Conservation (phyloP, 805 yeast genomes). For the Naumovozyma castellii region DNA sequence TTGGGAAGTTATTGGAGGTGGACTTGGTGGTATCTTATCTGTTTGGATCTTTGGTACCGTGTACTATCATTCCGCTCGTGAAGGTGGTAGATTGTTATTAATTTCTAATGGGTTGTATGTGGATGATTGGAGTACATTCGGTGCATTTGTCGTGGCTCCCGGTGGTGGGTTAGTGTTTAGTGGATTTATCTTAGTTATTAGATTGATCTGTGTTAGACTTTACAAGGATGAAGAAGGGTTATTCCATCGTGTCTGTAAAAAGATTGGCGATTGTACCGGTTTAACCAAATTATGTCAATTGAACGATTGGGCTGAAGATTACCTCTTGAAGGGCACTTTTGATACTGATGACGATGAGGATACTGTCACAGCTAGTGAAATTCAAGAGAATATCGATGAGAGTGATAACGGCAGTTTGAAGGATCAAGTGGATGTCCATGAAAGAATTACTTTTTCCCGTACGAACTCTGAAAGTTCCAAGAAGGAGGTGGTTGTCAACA, state of each 20-base stretch:
- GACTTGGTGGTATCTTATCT: constrained; percentile 69
- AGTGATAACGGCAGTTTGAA: too few species aligned
- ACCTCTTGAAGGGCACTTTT: constrained; percentile 1
- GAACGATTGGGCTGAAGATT: neutral
- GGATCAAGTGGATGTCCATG: too few species aligned
- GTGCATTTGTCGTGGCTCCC: constrained; percentile 89
- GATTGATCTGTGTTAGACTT: constrained; percentile 31
- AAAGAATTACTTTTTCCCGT: too few species aligned
- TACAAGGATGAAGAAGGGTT: constrained; percentile 5
- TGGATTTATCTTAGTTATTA: constrained; percentile 38
- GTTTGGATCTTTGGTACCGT: constrained; percentile 79
- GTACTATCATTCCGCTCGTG: constrained; percentile 60
- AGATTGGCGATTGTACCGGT: constrained; percentile 8
- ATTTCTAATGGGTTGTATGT: constrained; percentile 73
- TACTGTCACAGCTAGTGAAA: neutral
- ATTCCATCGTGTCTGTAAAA: constrained; percentile 5
- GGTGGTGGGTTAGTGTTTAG: constrained; percentile 63
- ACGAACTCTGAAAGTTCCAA: too few species aligned
- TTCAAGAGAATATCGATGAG: too few species aligned
- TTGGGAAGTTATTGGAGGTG: constrained; percentile 73
- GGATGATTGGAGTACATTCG: constrained; percentile 89
- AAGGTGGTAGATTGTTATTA: constrained; percentile 68
- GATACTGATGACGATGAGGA: neutral
- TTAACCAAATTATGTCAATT: neutral
- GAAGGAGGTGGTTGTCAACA: too few species aligned